Evolutionary conservation across 108 stramenopile species (phyloP), one percentile per base, ranked within the genome.

Genomic region (Craspedostauros australis): DNA sequence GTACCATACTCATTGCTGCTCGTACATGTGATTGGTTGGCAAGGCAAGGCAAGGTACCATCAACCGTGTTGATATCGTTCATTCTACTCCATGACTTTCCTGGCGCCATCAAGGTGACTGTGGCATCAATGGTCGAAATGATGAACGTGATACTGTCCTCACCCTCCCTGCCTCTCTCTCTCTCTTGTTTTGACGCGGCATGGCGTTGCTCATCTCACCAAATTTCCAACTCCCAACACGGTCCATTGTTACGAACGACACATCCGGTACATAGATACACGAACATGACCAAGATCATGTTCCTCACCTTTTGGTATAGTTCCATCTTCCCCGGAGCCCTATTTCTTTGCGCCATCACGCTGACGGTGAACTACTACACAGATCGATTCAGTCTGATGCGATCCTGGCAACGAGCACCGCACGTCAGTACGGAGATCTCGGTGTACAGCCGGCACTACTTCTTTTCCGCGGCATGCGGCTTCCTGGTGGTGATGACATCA

Each of bases 231-330:
- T 12, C 12, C 34, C 12, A 11, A 36, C 12, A 36, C 12, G 9
- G n/a, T n/a, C n/a, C n/a, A n/a, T n/a, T n/a, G n/a, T n/a, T n/a
- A n/a, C n/a, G n/a, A n/a, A n/a, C n/a, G n/a, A n/a, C n/a, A n/a
- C n/a, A n/a, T n/a, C n/a, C n/a, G n/a, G n/a, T 36, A 9, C 12
- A 36, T 36, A 36, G 9, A 11, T 12, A 9, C 11, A 67, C 74
- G 0, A 60, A 76, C 42, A 65, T 76, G 74, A 76, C 66, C 24
- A 76, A 87, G 58, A 76, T 79, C 25, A 44, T 89, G 23, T 87
- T 93, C 46, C 61, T 93, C 31, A 53, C 67, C 32, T 64, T 89
- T 26, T 90, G 78, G 74, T 90, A 89, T 60, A 83, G 72, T 45
- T 59, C 86, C 16, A 80, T 90, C 22, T 94, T 72, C 54, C 92